phyloP scores from a whole-genome alignment of 2,329 filamentous ascomycete genomes.

The Aspergillus eucalypticola region DNA sequence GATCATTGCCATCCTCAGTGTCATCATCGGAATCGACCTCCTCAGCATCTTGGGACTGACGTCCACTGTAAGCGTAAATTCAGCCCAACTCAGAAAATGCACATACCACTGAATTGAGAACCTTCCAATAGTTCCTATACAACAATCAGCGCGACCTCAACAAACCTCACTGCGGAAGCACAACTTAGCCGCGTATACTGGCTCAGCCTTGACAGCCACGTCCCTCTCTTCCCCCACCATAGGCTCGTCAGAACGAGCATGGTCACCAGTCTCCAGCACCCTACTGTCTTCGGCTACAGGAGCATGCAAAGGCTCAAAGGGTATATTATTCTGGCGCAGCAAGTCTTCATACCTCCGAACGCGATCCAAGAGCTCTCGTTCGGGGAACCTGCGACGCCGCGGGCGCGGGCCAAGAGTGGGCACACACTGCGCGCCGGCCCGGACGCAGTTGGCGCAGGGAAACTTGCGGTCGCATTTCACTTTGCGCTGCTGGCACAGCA shows the following conservation, averaged over 20 bases:
- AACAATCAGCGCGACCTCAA: conserved; percentile 23
- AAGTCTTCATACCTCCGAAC: conserved; percentile 68
- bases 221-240: neutral
- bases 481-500: conserved; percentile 75
- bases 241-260: neutral
- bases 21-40: conserved; percentile 24
- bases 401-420: conserved; percentile 49
- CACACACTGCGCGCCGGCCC: conserved; percentile 59
- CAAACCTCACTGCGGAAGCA: neutral
- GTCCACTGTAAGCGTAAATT: conserved; percentile 7
- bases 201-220: neutral
- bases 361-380: conserved; percentile 70
- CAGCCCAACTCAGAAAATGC: neutral
- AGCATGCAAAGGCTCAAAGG: conserved; percentile 64
- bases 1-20: conserved; percentile 25
- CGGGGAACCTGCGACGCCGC: conserved; percentile 64
- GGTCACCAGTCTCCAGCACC: neutral
- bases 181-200: conserved; percentile 19
- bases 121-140: conserved; percentile 50
- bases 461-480: conserved; percentile 72
- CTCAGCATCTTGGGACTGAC: conserved; percentile 16
- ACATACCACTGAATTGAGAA: conserved; percentile 47
- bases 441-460: conserved; percentile 70
- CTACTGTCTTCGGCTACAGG: neutral
- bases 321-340: conserved; percentile 64